Base-by-base conservation (phyloP, 805 yeast species). In the Cyberlindnera petersonii region DNA sequence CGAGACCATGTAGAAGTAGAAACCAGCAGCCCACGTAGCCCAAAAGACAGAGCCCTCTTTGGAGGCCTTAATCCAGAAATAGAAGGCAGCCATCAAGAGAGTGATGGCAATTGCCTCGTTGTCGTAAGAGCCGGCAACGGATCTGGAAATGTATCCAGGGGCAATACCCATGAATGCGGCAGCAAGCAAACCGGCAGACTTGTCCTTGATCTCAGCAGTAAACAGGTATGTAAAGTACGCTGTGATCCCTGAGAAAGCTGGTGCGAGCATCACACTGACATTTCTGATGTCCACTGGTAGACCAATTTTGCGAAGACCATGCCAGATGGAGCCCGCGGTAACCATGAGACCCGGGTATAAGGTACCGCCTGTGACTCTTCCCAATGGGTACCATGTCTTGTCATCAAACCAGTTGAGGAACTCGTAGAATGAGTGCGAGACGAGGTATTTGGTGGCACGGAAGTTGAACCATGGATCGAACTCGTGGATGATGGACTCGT, bases 101-200 rank as follows among this genome's bases (percentile, higher is more conserved):
- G 97, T 89, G 61, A 93, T 93, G 32, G 98, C 97, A 64, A 93
- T 93, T 37, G 98, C 98, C 68, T 93, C 99, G 63, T 93, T 93
- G 71, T 94, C 99, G 60, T 93, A 93, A 13, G 96, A 86, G 24
- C 99, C 99, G 11, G 98, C 98, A 38, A 93, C 99, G 2, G 97
- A 89, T 62, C 99, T 78, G 35, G 97, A 88, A 53, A 93, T 94
- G 63, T 93, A 94, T 42, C 98, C 99, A 6, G 98, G 98, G 1
- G 96, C 96, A 66, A 93, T 89, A 33, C 95, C 96, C 77, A 93
- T 87, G 64, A 93, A 93, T 11, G 85, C 79, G 14, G 97, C 98
- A 35, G 96, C 86, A 47, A 93, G 69, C 43, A 93, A 66, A 6
- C 98, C 98, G 5, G 97, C 95, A 31, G 86, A 77, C 31, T 82